Evolutionary conservation across 306 rosid species (phyloP).

Genomic region (Pueraria montana): DNA sequence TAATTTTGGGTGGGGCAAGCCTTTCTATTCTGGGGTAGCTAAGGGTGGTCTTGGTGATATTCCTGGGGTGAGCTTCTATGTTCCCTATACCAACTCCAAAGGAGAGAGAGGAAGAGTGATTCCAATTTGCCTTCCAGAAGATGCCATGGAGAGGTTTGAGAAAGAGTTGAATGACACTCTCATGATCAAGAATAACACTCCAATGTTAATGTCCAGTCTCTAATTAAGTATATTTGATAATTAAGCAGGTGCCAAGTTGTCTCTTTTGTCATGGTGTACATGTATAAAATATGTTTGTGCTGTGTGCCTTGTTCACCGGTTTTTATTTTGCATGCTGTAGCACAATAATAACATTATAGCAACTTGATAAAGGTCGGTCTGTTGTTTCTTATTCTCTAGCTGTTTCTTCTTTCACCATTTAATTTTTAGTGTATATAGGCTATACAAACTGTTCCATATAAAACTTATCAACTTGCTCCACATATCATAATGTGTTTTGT

Average conservation of each 20-base stretch:
- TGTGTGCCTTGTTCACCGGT: neutral
- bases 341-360: neutral
- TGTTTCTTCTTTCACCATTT: neutral
- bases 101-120: slow-evolving; percentile 53
- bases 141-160: slow-evolving; percentile 55
- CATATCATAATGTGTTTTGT: too few species aligned
- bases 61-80: slow-evolving; percentile 21
- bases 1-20: slow-evolving; percentile 38
- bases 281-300: neutral
- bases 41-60: neutral
- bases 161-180: slow-evolving; percentile 29
- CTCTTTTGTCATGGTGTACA: neutral
- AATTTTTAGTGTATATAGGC: neutral
- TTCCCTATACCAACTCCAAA: neutral
- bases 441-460: too few species aligned
- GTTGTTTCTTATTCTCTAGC: neutral
- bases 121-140: slow-evolving; percentile 46
- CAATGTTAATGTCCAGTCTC: neutral
- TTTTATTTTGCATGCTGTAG: neutral
- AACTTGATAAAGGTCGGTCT: neutral
- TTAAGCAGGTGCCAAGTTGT: neutral
- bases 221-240: neutral
- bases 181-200: neutral
- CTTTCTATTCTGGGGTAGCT: slow-evolving; percentile 2
- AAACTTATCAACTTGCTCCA: too few species aligned